phyloP scores from a whole-genome alignment of 2,329 filamentous ascomycete genomes.

The Thermochaetoides dissita region DNA sequence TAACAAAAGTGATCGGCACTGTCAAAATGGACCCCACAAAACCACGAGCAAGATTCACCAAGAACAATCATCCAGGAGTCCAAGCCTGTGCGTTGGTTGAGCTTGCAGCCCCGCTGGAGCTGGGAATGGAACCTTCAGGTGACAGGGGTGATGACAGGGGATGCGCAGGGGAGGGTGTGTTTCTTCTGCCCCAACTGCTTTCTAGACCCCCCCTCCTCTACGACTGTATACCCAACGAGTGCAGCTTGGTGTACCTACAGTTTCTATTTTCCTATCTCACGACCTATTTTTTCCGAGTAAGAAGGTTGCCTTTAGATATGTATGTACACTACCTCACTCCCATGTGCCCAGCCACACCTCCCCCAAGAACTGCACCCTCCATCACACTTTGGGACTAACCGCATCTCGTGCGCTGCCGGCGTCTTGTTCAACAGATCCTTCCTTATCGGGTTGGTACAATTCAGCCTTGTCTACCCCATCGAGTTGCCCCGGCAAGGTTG shows the following conservation, averaged over 20 bases:
- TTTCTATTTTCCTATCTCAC: conserved; percentile 14
- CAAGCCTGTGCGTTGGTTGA: too few relatives aligned
- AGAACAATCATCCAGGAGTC: too few relatives aligned
- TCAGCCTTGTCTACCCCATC: conserved; percentile 10
- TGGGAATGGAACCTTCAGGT: too few relatives aligned
- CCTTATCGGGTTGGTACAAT: conserved; percentile 12
- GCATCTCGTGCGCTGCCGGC: conserved; percentile 3
- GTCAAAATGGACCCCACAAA: too few relatives aligned
- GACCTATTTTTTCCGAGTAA: conserved; percentile 10
- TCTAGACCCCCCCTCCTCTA: conserved; percentile 11
- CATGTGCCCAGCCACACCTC: conserved; percentile 7
- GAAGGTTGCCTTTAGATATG: conserved; percentile 1
- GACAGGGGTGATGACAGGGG: conserved; percentile 1
- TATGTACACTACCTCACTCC: conserved; percentile 5
- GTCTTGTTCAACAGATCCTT: conserved; percentile 10
- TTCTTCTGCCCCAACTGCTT: conserved; percentile 3
- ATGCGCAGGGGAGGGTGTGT: background rate
- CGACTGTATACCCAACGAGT: conserved; percentile 9
- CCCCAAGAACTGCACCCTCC: background rate
- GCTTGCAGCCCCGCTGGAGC: too few relatives aligned
- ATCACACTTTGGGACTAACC: conserved; percentile 9
- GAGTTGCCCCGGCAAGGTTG: conserved; percentile 3
- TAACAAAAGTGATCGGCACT: too few relatives aligned
- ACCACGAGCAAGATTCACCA: too few relatives aligned
- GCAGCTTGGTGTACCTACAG: conserved; percentile 10